Conservation (phyloP, 192 early-diverging fungal genomes). For the Obelidium mucronatum region DNA sequence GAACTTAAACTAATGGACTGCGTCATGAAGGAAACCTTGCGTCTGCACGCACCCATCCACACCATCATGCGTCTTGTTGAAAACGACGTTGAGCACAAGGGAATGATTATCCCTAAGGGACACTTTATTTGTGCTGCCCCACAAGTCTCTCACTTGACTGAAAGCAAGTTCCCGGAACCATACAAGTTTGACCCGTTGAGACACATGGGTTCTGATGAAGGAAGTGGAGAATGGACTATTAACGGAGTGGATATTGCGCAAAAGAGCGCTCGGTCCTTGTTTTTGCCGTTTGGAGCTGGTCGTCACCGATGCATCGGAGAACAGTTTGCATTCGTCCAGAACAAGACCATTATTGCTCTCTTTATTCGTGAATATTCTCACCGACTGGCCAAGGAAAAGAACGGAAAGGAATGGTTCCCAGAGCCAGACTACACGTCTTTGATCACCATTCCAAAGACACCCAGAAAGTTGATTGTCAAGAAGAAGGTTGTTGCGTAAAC, state of each 20-base stretch:
- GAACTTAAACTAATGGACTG: constrained; percentile 78
- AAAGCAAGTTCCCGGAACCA: constrained; percentile 79
- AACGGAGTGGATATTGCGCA: constrained; percentile 69
- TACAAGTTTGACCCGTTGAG: constrained; percentile 81
- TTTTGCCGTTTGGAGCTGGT: constrained; percentile 97
- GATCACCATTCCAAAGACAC: constrained; percentile 81
- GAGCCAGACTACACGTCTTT: constrained; percentile 87
- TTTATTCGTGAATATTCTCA: constrained; percentile 84
- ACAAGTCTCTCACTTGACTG: constrained; percentile 82
- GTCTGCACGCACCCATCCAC: constrained; percentile 93
- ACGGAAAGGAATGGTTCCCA: constrained; percentile 72
- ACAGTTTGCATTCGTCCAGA: constrained; percentile 93
- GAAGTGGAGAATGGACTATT: constrained; percentile 63
- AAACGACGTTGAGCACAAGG: constrained; percentile 74
- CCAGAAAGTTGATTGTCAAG: constrained; percentile 37
- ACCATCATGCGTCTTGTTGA: constrained; percentile 93
- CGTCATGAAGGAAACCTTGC: constrained; percentile 89
- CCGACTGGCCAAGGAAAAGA: constrained; percentile 60
- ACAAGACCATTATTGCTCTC: constrained; percentile 90
- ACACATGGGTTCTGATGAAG: constrained; percentile 64
- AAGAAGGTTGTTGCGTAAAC: constrained; percentile 25
- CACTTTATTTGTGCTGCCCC: constrained; percentile 87
- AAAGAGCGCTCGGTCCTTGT: constrained; percentile 78
- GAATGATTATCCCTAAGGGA: constrained; percentile 87
- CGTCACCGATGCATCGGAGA: constrained; percentile 99